Evolutionary conservation across 2,329 filamentous ascomycete genomes (phyloP), one percentile per base, ranked within the genome.

Genomic region (Parascedosporium putredinis): DNA sequence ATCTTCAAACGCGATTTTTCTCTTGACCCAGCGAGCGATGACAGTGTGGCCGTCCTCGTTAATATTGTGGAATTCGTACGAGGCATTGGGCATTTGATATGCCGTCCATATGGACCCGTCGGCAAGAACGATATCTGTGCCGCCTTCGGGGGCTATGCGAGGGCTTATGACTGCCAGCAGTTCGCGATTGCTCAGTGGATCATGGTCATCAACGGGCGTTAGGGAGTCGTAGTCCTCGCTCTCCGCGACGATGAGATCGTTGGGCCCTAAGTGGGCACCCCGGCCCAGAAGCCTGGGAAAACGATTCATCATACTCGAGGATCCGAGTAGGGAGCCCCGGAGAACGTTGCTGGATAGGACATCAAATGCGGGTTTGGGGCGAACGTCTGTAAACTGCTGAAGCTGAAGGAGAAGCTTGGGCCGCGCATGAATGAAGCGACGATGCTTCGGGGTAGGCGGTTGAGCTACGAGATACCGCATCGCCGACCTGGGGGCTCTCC

Each of bases 361-460:
- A 56, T 91, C 86, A 55, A 87, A 80, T 3, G 79, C 76, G 1
- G 86, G 86, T 47, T 73, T 73, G 0, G 84, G 83, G 22, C 85
- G 76, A 14, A 70, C 71, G 53, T 79, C 74, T 36, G 72, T 65
- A n/a, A 88, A 62, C 51, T 78, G 74, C 59, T 89, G 86, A 14
- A 90, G 68, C 62, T 91, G 86, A 5, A 90, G 72, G 5, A 88
- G 67, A 16, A 88, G 67, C 48, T 79, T 79, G 9, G 85, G 84
- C 14, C 84, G 78, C 25, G 85, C 71, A 57, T 83, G 78, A 12
- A 84, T 71, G 31, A 88, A 69, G 54, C 83, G 74, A 22, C 84
- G 73, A 59, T 84, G 84, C 59, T 81, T 75, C 58, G 74, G 69
- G 54, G 84, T 71, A 52, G 83, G 72, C 0, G 86, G 84, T 55